Percentiles rank a stretch among this genome's conserved stretches.
Evolutionary conservation across 2,329 filamentous ascomycete species (phyloP).

Genomic region (Cladosporium sphaerospermum): DNA sequence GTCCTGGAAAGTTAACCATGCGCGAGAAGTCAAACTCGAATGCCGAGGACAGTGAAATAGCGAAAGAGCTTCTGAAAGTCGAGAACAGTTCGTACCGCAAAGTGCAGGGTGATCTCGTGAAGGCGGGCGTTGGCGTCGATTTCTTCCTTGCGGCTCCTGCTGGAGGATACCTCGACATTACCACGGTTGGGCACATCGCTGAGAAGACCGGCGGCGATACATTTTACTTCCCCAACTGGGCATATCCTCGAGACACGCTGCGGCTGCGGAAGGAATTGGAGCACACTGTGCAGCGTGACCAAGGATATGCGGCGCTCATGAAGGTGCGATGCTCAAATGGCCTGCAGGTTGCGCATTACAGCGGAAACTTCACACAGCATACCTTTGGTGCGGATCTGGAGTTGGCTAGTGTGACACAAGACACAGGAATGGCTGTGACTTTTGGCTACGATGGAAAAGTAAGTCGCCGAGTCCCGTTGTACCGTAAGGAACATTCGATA

Average conservation of each 20-base stretch:
- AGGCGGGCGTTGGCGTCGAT: slow-evolving; percentile 79
- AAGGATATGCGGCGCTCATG: slow-evolving; percentile 92
- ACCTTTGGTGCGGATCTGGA: slow-evolving; percentile 92
- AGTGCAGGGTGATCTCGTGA: slow-evolving; percentile 77
- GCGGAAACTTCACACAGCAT: slow-evolving; percentile 94
- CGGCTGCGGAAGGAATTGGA: slow-evolving; percentile 80
- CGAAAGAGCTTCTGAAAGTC: slow-evolving; percentile 85
- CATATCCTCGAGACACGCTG: slow-evolving; percentile 74
- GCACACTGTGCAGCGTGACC: slow-evolving; percentile 81
- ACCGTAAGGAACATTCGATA: background rate
- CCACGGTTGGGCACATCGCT: slow-evolving; percentile 82
- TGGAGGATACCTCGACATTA: slow-evolving; percentile 86
- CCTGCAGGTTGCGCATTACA: slow-evolving; percentile 85
- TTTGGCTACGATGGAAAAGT: slow-evolving; percentile 90
- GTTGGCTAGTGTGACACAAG: slow-evolving; percentile 83
- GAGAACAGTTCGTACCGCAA: slow-evolving; percentile 88
- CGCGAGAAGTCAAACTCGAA: slow-evolving; percentile 79
- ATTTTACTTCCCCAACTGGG: slow-evolving; percentile 96
- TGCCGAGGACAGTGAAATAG: slow-evolving; percentile 81
- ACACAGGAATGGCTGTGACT: slow-evolving; percentile 85
- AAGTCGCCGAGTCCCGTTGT: slow-evolving; percentile 10
- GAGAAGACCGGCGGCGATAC: slow-evolving; percentile 89
- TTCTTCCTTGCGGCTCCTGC: slow-evolving; percentile 91
- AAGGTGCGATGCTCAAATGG: slow-evolving; percentile 98
- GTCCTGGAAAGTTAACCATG: slow-evolving; percentile 76